Base-by-base conservation (phyloP, 208 protist species). In the Acanthamoeba sp. region DNA sequence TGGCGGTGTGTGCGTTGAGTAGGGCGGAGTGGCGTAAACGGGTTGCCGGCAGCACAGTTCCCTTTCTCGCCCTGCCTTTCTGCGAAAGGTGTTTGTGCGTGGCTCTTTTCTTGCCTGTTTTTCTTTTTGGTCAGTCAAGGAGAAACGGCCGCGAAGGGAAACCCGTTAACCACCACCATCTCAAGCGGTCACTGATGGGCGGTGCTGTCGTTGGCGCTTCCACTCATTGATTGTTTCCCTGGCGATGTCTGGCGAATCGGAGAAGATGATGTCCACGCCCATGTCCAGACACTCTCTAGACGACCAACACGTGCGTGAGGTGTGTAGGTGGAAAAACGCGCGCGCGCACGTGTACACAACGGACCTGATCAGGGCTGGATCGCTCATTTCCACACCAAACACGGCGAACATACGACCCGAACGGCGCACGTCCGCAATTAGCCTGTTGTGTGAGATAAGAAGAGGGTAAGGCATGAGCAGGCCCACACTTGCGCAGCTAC, bases 201-300 rank as follows among this genome's bases (percentile, higher is more conserved):
- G 3, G 9, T 5, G 50, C 14, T 57, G 50, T 3, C 50, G 50
- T 20, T 69, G 52, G 2, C 36, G 52, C 85, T 91, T 91, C 85
- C 85, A 91, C 12, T 42, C 4, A 27, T 91, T 24, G 52, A 91
- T 52, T n/a, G 52, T 71, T 1, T 45, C 52, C 3, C 59, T 5
- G 5, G 85, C 85, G 40, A 91, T 50, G 34, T 64, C 57, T 1
- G 85, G 85, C 20, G 34, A 52, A 29, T 69, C 55, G 9, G 85
- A 91, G 55, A 91, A 91, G 38, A 91, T 64, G 36, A 91, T 71
- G 5, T 91, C 85, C 59, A 91, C 85, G 1, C 85, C 85, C 85
- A 91, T 66, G 85, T 91, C 85, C 32, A 91, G 32, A 29, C 85
- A 91, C 38, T 91, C 85, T 20, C 82, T 38, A 29, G 1, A 1